Evolutionary conservation across 345 rosid species (phyloP), one percentile per base, ranked within the genome.

Genomic region (Linum tenue): DNA sequence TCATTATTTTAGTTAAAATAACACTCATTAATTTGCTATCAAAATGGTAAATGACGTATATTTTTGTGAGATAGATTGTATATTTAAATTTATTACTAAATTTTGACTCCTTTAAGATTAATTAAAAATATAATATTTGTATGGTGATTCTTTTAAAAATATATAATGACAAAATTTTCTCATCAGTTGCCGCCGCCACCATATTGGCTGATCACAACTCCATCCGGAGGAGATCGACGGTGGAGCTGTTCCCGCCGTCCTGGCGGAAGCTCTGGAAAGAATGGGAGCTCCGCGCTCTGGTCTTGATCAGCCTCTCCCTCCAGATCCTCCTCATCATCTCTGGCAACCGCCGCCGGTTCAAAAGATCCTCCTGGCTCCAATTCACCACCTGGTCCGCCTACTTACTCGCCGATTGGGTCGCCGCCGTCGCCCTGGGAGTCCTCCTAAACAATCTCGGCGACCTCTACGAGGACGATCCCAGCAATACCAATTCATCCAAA

Each of bases 231-330:
- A 22, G 31, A 22, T 22, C 31, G 31, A 22, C 31, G 31, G 31
- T 59, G 59, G 64, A 39, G 41, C 15, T 66, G 5, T 2, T 72
- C 41, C 12, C 50, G 0, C 0, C 51, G 14, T 31, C 10, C 7
- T 0, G 58, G 7, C 60, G 59, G 3, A 55, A 61, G 4, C 2
- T 63, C 31, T 64, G 77, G 77, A 71, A 68, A 5, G 56, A 44
- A 5, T 79, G 81, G 83, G 78, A 70, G 65, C 50, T 76, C 5
- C 70, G 71, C 5, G 39, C 35, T 12, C 1, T 72, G 62, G 69
- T 77, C 3, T 22, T 55, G 2, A 9, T 65, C 2, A 72, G 79
- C 74, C 65, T 74, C 15, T 2, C 42, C 8, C 35, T 75, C 6
- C 81, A 79, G 55, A 10, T 74, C 0, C 14, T 66, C 5, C 77